Evolutionary conservation across 345 rosid species (phyloP).

Genomic region (Aquilaria malaccensis): DNA sequence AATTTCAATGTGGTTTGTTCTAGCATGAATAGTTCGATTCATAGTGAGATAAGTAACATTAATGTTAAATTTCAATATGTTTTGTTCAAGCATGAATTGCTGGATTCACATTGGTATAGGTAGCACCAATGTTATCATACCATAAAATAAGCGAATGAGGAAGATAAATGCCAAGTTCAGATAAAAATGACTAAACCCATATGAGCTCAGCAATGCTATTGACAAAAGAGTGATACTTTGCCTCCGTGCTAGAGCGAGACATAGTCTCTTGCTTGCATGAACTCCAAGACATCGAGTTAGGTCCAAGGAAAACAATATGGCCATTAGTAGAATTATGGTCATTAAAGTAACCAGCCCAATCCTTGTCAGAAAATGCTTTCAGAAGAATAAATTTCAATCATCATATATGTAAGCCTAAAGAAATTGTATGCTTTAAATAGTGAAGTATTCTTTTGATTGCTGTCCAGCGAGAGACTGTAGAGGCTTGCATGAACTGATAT

Average conservation of each 20-base stretch:
- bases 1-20: background rate
- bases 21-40: too few species aligned
- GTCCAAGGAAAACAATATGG: background rate
- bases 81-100: background rate
- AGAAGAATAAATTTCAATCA: too few species aligned
- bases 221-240: background rate
- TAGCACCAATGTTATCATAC: background rate
- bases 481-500: background rate
- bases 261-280: background rate
- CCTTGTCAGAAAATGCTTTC: background rate
- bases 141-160: background rate
- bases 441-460: background rate
- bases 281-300: background rate
- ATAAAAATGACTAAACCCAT: background rate
- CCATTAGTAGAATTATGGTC: background rate
- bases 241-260: background rate
- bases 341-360: background rate
- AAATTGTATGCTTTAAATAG: too few species aligned
- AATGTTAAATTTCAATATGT: too few species aligned
- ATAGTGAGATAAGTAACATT: too few species aligned
- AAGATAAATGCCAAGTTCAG: background rate
- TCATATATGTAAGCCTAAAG: too few species aligned
- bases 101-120: background rate
- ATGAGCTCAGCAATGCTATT: background rate
- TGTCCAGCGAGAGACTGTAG: background rate